These are phyloP conservation scores for Royoungia palumana DNA, from an alignment of 768 basidiomycete species.

Conservation along the genomic window DNA sequence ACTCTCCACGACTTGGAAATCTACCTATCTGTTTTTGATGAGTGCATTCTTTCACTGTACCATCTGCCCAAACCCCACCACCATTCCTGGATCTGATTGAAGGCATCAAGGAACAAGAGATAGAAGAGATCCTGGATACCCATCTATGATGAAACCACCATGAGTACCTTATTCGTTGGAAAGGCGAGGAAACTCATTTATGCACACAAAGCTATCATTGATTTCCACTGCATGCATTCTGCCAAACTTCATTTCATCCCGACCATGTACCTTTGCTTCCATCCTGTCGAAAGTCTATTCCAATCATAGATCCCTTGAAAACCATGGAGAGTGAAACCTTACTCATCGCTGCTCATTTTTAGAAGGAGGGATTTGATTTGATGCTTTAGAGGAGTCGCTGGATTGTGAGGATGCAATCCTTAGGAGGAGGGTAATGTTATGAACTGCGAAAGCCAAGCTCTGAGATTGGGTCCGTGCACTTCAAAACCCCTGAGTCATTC, in stretches of 20 bases:
- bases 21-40: neutral
- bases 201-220: neutral
- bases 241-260: neutral
- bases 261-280: neutral
- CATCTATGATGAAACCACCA: slow-evolving; percentile 1
- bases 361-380: no score
- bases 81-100: neutral
- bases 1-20: neutral
- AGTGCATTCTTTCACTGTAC: neutral
- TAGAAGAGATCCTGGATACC: slow-evolving; percentile 20
- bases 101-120: neutral
- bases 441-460: no score
- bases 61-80: neutral
- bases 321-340: no score
- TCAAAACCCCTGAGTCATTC: no score
- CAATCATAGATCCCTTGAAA: no score
- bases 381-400: no score
- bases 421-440: no score
- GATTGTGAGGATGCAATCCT: no score
- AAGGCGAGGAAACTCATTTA: slow-evolving; percentile 19
- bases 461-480: no score
- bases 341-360: no score
- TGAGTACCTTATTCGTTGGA: slow-evolving; percentile 30
- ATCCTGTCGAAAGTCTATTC: neutral
- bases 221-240: slow-evolving; percentile 12